Evolutionary conservation across 1,284 basidiomycete species (phyloP).

Genomic region (Pseudozyma flocculosa): DNA sequence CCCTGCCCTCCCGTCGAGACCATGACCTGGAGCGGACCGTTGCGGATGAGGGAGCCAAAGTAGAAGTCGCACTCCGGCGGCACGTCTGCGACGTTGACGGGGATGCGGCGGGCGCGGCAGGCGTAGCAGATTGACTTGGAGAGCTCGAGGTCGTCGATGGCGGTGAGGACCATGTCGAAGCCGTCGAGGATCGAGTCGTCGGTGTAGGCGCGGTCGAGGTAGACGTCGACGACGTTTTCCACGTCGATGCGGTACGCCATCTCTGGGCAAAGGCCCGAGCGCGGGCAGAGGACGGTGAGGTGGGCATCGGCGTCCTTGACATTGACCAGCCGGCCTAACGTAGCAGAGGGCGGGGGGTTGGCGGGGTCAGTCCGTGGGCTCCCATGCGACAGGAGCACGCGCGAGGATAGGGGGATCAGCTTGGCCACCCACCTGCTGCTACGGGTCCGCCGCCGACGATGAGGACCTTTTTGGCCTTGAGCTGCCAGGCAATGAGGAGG

Average conservation of each 20-base stretch:
- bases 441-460: conserved; percentile 87
- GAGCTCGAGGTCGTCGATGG: conserved; percentile 79
- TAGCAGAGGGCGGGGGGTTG: too few species aligned
- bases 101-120: conserved; percentile 71
- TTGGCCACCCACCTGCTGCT: conserved; percentile 65
- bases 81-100: conserved; percentile 95
- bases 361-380: too few species aligned
- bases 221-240: conserved; percentile 38
- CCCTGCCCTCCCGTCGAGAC: conserved; percentile 93
- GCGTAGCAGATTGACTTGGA: conserved; percentile 72
- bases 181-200: conserved; percentile 14
- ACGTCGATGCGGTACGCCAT: conserved; percentile 46
- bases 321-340: conserved; percentile 49
- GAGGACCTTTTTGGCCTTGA: conserved; percentile 76
- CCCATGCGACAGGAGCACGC: too few species aligned
- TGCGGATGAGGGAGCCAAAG: conserved; percentile 89
- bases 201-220: conserved; percentile 57
- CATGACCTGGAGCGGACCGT: conserved; percentile 90
- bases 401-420: too few species aligned
- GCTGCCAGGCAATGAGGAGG: conserved; percentile 81
- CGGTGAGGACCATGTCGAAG: conserved; percentile 85
- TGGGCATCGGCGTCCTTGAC: conserved; percentile 54
- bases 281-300: conserved; percentile 52
- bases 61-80: conserved; percentile 90
- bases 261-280: conserved; percentile 48